Evolutionary conservation across 2,329 filamentous ascomycete genomes (phyloP), one percentile per base, ranked within the genome.

Genomic region (Aspergillus felis): DNA sequence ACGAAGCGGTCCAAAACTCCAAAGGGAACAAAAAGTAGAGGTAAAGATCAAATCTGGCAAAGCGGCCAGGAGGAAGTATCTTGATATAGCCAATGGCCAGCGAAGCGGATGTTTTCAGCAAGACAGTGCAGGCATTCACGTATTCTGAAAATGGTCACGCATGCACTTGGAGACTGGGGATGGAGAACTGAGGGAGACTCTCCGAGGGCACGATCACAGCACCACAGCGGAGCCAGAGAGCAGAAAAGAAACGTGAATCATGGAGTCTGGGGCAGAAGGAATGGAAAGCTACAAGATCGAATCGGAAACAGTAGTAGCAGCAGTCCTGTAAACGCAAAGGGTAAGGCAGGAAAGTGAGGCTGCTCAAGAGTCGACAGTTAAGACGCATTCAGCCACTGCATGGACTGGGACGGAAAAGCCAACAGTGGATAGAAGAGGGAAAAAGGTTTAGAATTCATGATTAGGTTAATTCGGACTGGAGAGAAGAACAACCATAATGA

Each of bases 61-160:
- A 28, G n/a, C 20, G n/a, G 38, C 50, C 28, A 27, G 50, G 50
- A 51, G 24, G 29, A 41, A 28, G 14, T 29, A 50, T 28, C 46
- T 53, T 56, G 56, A 61, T 63, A 61, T 59, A 57, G 49, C 56
- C 55, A 61, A 61, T 61, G 54, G 54, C 35, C 49, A 50, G 41
- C 47, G 42, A 49, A 52, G 51, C 24, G 20, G n/a, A 27, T 25
- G 56, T 51, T 56, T 56, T 51, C 54, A 56, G 51, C 32, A 51
- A 35, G 28, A 47, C 22, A 41, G 25, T 35, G 20, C 32, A 14
- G 17, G 38, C 27, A 44, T 20, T 14, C 20, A 32, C 10, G 9
- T 17, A 27, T 1, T 7, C 44, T 47, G 44, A 50, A 47, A 47
- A 57, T 25, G 52, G 22, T 24, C 25, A 46, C 38, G 14, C 22